Evolutionary conservation across 345 rosid genomes (phyloP), one percentile per base, ranked within the genome.

Genomic region (Sapria himalayana): DNA sequence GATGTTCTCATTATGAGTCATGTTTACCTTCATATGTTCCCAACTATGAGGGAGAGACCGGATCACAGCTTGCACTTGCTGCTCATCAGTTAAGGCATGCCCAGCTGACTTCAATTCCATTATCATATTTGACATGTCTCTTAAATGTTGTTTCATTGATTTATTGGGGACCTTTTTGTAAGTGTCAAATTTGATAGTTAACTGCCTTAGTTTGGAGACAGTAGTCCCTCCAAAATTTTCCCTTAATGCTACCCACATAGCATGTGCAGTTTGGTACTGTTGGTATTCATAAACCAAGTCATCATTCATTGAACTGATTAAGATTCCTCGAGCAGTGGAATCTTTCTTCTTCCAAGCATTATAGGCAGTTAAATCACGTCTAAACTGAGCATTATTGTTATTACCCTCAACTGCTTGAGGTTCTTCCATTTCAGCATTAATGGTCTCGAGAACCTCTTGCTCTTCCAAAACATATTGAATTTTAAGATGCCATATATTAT

Each of bases 1-100:
- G 25, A 48, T 17, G 3, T 19, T 22, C 2, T 50, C 46, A 39
- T 31, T 32, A 9, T 50, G 33, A 1, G n/a, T 27, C 18, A 38
- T 23, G 4, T 37, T 48, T 3, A 22, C 15, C 4, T 29, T 19
- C 13, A 48, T 21, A 10, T 38, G 17, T 22, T 40, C 39, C 33
- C 4, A 29, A 3, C 22, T 29, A 13, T 29, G 15, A 2, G 15
- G 38, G 6, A 49, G 14, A 13, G 29, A 49, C 3, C 10, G 20
- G 5, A 39, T 49, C 8, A 39, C 27, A 2, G 15, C 20, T 9
- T 37, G 27, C 1, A 48, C 20, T 6, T 37, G 7, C 3, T 27
- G 14, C 11, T 49, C 29, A 19, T 39, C 18, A 5, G 18, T 24
- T 2, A 37, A 11, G 3, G 1, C 4, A 17, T 37, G 19, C 1